Evolutionary conservation across 441 rosid genomes (phyloP), one percentile per base, ranked within the genome.

Genomic region (Pelargonium fulgidum): DNA sequence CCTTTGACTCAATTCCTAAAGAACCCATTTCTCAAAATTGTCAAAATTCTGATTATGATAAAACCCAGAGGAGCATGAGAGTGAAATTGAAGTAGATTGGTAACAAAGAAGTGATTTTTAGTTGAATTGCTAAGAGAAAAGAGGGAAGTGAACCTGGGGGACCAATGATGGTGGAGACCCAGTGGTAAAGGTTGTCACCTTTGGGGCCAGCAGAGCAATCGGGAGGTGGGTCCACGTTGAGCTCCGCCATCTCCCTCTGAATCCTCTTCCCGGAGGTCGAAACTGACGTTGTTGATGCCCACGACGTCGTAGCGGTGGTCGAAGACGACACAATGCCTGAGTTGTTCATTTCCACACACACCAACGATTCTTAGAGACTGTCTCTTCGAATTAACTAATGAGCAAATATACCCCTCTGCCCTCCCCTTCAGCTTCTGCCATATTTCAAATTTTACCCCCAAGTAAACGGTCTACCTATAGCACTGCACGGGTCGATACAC

Each of bases 231-330:
- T 88, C 89, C 62, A 72, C 70, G 82, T 81, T 89, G 1, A 91
- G 89, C 77, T 91, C 97, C 3, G 78, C 72, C 92, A 93, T 86
- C 79, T 93, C 98, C 64, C 88, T 83, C 73, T 89, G 96, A 16
- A 93, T 91, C 80, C 98, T 85, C 87, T 84, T 90, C 76, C 97
- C 93, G 0, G 97, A 93, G 0, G 96, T 82, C 2, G 97, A 89
- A 11, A 87, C 91, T 7, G 97, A 85, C 2, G 90, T 84, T 66
- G 93, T 82, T 70, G 96, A 85, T 3, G 85, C 87, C 97, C 97
- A 90, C 52, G 91, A 83, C 62, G 86, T 75, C 70, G 87, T 64
- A 44, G 83, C 78, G 24, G 80, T 67, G 16, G 84, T 68, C 50
- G 85, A 69, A 14, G 87, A 80, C 68, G 82, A 68, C 41, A 79